Percentiles rank a stretch among this genome's conserved stretches.
phyloP scores from a whole-genome alignment of 176 grass and related monocot genomes.

The Bonia amplexicaulis region DNA sequence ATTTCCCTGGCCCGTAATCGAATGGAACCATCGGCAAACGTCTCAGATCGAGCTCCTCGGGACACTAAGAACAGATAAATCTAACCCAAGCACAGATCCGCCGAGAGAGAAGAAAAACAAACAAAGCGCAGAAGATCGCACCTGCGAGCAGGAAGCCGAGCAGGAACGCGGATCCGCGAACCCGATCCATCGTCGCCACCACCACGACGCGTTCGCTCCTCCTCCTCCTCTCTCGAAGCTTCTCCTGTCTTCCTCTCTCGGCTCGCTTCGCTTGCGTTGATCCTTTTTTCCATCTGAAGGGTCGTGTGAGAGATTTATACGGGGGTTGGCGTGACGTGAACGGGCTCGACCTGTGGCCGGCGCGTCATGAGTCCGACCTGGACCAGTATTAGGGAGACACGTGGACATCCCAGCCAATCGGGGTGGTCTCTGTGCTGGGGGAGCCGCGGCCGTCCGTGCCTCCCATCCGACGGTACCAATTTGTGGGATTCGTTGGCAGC shows the following conservation, averaged over 20 bases:
- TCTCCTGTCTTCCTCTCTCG: neutral
- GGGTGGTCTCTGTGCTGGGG: constrained; percentile 35
- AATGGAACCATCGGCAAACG: neutral
- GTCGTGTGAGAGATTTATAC: constrained; percentile 30
- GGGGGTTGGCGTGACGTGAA: neutral
- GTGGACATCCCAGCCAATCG: constrained; percentile 33
- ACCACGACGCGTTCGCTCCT: neutral
- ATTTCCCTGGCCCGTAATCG: neutral
- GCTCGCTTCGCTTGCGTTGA: neutral
- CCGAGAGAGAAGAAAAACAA: no score
- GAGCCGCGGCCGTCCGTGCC: constrained; percentile 11
- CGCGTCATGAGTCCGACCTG: constrained; percentile 41
- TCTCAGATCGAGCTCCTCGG: neutral
- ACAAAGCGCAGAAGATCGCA: neutral
- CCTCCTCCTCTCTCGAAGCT: neutral
- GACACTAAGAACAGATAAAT: neutral
- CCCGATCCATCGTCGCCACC: constrained; percentile 48
- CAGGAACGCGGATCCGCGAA: constrained; percentile 51
- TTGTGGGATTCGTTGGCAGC: neutral
- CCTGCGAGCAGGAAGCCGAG: constrained; percentile 63
- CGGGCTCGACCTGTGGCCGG: neutral
- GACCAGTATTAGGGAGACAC: neutral
- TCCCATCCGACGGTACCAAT: constrained; percentile 29
- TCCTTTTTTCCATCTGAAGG: neutral
- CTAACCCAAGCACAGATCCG: constrained; percentile 17